Conservation (phyloP, 495 filamentous ascomycete species). For the Clavariopsis aquatica region DNA sequence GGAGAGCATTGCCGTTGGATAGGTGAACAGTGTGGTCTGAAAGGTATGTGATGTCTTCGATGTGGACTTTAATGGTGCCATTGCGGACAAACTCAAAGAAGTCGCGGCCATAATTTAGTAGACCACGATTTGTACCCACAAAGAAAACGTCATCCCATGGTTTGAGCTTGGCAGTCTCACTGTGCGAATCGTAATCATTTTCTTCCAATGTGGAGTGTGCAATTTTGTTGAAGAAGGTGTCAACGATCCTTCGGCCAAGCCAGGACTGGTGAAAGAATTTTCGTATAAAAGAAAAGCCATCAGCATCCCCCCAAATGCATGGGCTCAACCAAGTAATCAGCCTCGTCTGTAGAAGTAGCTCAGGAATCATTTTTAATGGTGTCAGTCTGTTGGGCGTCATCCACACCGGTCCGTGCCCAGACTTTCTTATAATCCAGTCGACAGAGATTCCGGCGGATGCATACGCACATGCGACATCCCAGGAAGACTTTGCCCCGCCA, state of each 20-base stretch:
- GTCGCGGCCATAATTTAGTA: slow-evolving; percentile 30
- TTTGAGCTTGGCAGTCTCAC: slow-evolving; percentile 63
- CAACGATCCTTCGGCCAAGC: slow-evolving; percentile 67
- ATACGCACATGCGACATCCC: slow-evolving; percentile 73
- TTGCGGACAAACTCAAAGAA: slow-evolving; percentile 39
- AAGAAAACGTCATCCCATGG: slow-evolving; percentile 63
- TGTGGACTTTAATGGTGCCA: slow-evolving; percentile 61
- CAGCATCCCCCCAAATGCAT: slow-evolving; percentile 60
- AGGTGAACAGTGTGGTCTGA: slow-evolving; percentile 56
- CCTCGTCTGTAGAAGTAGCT: slow-evolving; percentile 65
- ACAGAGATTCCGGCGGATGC: slow-evolving; percentile 66
- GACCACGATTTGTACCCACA: slow-evolving; percentile 28
- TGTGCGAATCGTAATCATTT: slow-evolving; percentile 62
- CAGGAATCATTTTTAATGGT: slow-evolving; percentile 60
- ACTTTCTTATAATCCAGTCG: slow-evolving; percentile 76
- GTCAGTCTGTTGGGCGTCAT: slow-evolving; percentile 68
- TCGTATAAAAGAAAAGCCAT: slow-evolving; percentile 52
- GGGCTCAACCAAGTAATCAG: slow-evolving; percentile 68
- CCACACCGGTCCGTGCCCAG: slow-evolving; percentile 72
- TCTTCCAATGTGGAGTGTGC: slow-evolving; percentile 59
- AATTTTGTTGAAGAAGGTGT: slow-evolving; percentile 67
- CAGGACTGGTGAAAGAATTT: slow-evolving; percentile 66
- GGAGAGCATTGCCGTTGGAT: slow-evolving; percentile 55
- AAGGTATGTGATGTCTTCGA: slow-evolving; percentile 61
- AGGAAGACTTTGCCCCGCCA: slow-evolving; percentile 74